phyloP scores from a whole-genome alignment of 2,329 filamentous ascomycete species.

The Domatiomyces catenatus region DNA sequence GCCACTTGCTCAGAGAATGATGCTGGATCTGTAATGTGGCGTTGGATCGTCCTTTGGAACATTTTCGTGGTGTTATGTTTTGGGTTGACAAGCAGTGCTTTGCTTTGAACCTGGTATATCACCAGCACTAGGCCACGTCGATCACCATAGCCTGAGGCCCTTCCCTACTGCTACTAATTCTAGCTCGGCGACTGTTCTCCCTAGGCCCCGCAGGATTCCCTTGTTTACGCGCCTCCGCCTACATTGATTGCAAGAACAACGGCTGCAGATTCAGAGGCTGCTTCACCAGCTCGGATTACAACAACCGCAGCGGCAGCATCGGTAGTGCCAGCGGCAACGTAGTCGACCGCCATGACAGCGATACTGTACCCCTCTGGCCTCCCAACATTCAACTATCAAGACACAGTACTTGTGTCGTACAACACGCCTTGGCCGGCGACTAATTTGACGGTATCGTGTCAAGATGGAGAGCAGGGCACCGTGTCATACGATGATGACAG shows the following conservation, averaged over 20 bases:
- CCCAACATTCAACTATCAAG: conserved; percentile 9
- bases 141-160: neutral
- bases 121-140: neutral
- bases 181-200: neutral
- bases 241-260: neutral
- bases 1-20: neutral
- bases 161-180: neutral
- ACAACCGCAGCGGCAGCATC: neutral
- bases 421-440: conserved; percentile 6
- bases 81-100: neutral
- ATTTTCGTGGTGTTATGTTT: neutral
- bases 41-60: neutral
- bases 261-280: neutral
- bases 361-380: conserved; percentile 7
- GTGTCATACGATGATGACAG: conserved; percentile 5
- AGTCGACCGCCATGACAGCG: conserved; percentile 1
- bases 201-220: neutral
- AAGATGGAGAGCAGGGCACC: conserved; percentile 1
- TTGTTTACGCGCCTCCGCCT: neutral
- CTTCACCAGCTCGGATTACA: neutral
- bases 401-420: conserved; percentile 8
- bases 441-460: conserved; percentile 8
- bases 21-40: neutral
- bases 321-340: neutral
- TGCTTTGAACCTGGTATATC: neutral